Percentiles rank a stretch among this genome's conserved stretches.
Evolutionary conservation across 257 asterid genomes (phyloP).

Genomic region (Capsicum baccatum): DNA sequence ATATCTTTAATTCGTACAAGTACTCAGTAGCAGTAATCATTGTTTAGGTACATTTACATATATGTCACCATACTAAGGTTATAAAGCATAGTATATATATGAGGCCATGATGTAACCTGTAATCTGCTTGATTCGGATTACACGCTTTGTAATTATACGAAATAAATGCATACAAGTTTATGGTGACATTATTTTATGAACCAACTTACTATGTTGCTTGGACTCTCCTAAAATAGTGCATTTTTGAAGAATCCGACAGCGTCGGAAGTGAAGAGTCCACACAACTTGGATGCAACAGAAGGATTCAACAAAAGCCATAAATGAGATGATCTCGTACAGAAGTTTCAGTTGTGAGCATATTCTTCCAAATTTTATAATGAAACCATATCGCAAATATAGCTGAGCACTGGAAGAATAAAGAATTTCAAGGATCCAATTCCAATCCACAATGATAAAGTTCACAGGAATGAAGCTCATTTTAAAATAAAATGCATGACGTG

Average conservation of each 20-base stretch:
- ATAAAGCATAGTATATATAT: background rate
- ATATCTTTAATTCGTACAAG: too few species aligned
- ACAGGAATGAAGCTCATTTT: background rate
- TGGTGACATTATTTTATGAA: background rate
- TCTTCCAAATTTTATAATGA: background rate
- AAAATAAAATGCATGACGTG: background rate
- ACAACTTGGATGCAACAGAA: background rate
- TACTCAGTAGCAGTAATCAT: background rate
- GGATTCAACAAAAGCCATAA: background rate
- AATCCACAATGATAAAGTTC: background rate
- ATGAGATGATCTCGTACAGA: background rate
- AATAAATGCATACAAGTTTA: constrained; percentile 6
- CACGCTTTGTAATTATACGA: background rate
- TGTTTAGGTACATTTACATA: background rate
- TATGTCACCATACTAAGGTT: background rate
- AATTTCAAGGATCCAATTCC: constrained; percentile 1
- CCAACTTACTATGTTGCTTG: background rate
- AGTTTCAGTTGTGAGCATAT: background rate
- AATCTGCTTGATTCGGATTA: background rate
- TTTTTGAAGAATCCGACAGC: too few species aligned
- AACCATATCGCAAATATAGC: background rate
- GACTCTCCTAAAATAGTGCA: too few species aligned
- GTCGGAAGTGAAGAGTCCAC: too few species aligned
- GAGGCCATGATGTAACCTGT: background rate
- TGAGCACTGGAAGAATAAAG: background rate